phyloP scores from a whole-genome alignment of 441 rosid species.

The Euphorbia schlechtendalii region DNA sequence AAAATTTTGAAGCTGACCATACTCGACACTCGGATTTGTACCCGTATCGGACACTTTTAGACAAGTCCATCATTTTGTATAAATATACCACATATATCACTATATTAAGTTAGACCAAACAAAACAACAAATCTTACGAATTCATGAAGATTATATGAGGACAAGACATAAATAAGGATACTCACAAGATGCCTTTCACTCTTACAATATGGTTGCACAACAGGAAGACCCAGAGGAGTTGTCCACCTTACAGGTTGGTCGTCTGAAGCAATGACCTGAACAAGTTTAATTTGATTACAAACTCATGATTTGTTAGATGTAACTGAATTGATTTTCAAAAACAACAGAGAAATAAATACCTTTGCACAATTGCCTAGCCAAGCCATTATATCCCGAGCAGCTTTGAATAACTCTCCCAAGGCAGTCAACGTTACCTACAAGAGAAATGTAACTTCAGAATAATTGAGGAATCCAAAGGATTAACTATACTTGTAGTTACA shows the following conservation, averaged over 20 bases:
- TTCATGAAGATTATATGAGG: slow-evolving; percentile 4
- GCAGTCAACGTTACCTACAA: slow-evolving; percentile 87
- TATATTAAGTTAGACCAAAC: neutral
- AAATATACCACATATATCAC: neutral
- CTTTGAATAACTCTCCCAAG: slow-evolving; percentile 82
- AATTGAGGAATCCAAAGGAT: neutral
- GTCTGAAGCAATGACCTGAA: slow-evolving; percentile 74
- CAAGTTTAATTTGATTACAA: slow-evolving; percentile 15
- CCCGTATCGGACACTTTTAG: too few relatives aligned
- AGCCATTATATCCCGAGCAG: slow-evolving; percentile 88
- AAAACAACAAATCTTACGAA: neutral
- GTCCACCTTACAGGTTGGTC: slow-evolving; percentile 88
- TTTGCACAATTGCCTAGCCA: slow-evolving; percentile 98
- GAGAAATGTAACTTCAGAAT: slow-evolving; percentile 10
- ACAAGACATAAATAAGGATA: slow-evolving; percentile 11
- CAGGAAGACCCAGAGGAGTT: slow-evolving; percentile 98
- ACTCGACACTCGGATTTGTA: too few relatives aligned
- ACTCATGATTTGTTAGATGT: slow-evolving; percentile 3
- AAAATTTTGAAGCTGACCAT: too few relatives aligned
- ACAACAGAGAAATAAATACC: slow-evolving; percentile 27
- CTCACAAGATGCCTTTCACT: slow-evolving; percentile 74
- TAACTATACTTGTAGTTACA: neutral
- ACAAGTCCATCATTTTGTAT: neutral
- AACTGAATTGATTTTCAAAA: slow-evolving; percentile 10
- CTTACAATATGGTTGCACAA: slow-evolving; percentile 88